Evolutionary conservation across 192 early-diverging fungal species (phyloP), one percentile per base, ranked within the genome.

Genomic region (Umbelopsis ramanniana): DNA sequence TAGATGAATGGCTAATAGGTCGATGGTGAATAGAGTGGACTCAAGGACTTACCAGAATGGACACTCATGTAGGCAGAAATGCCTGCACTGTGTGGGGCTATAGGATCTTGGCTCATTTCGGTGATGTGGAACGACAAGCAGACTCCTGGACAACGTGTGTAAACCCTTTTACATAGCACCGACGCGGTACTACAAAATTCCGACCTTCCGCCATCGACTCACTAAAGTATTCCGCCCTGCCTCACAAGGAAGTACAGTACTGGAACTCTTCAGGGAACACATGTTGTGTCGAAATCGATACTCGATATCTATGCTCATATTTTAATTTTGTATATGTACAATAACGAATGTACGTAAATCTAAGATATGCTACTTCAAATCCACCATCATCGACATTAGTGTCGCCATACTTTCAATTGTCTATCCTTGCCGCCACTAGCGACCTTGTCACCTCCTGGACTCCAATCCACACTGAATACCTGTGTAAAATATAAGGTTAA

Each of bases 401-500:
- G 68, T 74, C 78, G 79, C 77, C 89, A 98, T 82, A 99, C 88
- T 76, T 96, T 97, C 57, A 99, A 80, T 37, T 92, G 88, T 47
- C 91, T 87, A 78, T 99, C 97, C 73, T 96, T 97, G 70, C 94
- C 93, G 50, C 96, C 97, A 84, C 93, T 95, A 47, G 92, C 95
- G 8, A 96, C 94, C 48, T 91, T 89, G 71, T 96, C 94, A 37
- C 96, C 97, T 29, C 87, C 85, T 6, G 97, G 97, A 70, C 90
- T 91, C 97, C 97, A 99, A 80, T 99, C 97, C 7, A 97, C 94
- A 23, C 92, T 86, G 79, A 89, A 99, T 19, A 99, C 94, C 79
- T 81, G n/a, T 63, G 29, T 33, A 47, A 3, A 35, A 14, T 45
- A 21, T n/a, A 70, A 66, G 14, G 35, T 73, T 52, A 69, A 22